A percentile compares a stretch with the other conserved stretches of the same genome.
phyloP scores from a whole-genome alignment of 768 basidiomycete genomes.

The Termitomyces heimii region DNA sequence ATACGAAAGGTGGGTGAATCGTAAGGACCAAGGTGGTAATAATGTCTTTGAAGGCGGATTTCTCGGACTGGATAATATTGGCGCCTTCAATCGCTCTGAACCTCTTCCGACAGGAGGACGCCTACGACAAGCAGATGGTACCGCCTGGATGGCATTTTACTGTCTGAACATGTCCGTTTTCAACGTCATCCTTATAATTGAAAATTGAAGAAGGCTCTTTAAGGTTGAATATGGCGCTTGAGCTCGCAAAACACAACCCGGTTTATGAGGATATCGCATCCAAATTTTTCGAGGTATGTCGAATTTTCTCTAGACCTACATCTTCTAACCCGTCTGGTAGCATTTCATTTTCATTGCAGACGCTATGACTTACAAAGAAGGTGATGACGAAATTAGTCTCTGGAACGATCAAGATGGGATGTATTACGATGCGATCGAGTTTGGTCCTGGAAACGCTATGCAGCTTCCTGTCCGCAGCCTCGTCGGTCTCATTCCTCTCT shows the following conservation, averaged over 20 bases:
- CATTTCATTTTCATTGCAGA: slow-evolving; percentile 99
- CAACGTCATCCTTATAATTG: neutral
- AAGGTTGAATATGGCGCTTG: slow-evolving; percentile 95
- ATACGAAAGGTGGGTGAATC: slow-evolving; percentile 85
- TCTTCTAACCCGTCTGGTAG: slow-evolving; percentile 27
- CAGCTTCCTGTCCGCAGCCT: slow-evolving; percentile 92
- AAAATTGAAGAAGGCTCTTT: neutral
- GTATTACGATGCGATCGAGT: slow-evolving; percentile 97
- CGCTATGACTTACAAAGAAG: slow-evolving; percentile 90
- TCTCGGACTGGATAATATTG: slow-evolving; percentile 96
- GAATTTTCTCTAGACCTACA: neutral
- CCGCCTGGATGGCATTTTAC: slow-evolving; percentile 99
- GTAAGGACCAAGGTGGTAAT: slow-evolving; percentile 91
- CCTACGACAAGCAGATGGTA: slow-evolving; percentile 96
- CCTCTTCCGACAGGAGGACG: slow-evolving; percentile 91
- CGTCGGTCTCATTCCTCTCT: slow-evolving; percentile 96
- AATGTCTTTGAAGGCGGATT: slow-evolving; percentile 99
- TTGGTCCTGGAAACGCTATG: slow-evolving; percentile 74
- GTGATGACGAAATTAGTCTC: slow-evolving; percentile 73
- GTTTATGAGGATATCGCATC: slow-evolving; percentile 99
- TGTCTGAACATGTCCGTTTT: slow-evolving; percentile 82
- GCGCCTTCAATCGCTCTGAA: slow-evolving; percentile 96
- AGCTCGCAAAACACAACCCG: slow-evolving; percentile 94
- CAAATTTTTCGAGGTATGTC: slow-evolving; percentile 83
- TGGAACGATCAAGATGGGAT: slow-evolving; percentile 98